These are phyloP conservation scores for Cordyceps javanica DNA, from an alignment of 2,329 filamentous ascomycete genomes.

Conservation along the genomic window DNA sequence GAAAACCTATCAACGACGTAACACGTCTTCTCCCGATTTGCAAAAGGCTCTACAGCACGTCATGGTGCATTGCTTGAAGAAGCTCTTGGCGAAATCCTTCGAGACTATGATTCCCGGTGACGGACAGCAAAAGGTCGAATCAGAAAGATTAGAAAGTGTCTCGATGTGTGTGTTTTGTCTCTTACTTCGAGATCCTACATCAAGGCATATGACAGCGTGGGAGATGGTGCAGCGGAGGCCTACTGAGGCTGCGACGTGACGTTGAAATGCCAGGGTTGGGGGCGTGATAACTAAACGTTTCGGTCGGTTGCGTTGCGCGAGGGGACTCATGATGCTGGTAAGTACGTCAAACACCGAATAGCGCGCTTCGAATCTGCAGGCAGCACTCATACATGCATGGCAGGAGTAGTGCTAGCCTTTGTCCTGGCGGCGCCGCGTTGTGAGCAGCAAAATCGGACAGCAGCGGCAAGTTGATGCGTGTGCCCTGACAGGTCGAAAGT, in stretches of 20 bases:
- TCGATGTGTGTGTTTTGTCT: not conserved
- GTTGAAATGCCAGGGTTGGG: not conserved
- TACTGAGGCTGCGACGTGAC: constrained; percentile 3
- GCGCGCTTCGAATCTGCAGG: not conserved
- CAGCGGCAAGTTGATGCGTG: not conserved
- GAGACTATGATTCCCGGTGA: not conserved
- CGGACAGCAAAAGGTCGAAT: too few species aligned
- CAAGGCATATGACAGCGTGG: not conserved
- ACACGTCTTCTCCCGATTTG: not conserved
- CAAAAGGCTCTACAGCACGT: not conserved
- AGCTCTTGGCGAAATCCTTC: not conserved
- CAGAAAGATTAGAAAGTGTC: not conserved
- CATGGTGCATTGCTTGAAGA: not conserved
- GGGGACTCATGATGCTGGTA: not conserved
- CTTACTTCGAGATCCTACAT: not conserved
- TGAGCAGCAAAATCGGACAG: not conserved
- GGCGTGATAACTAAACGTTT: not conserved
- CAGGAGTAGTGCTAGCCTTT: not conserved
- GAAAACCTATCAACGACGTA: not conserved
- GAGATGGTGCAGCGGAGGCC: not conserved
- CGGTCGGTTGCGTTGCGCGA: not conserved
- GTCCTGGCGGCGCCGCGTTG: not conserved
- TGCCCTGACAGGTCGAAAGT: not conserved
- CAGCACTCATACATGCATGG: not conserved
- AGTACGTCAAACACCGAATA: not conserved